These are phyloP conservation scores for Panaeolus papilionaceus DNA, from an alignment of 768 basidiomycete species.

Conservation along the genomic window DNA sequence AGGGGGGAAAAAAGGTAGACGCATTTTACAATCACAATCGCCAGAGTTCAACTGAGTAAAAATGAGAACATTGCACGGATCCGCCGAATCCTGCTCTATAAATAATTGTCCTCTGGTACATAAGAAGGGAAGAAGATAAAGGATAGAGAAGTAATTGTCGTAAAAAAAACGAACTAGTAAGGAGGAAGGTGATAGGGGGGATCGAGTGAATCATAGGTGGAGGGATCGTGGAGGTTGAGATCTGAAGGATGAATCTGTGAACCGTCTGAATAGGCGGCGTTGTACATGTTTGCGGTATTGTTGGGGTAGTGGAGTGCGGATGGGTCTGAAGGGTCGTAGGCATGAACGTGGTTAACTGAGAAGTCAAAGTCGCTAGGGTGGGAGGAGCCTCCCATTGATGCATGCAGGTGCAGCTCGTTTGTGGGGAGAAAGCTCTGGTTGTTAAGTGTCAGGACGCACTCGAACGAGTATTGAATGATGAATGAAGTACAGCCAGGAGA, in stretches of 20 bases:
- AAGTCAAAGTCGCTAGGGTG: neutral
- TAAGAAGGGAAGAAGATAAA: neutral
- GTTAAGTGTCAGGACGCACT: neutral
- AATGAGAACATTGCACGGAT: too few relatives aligned
- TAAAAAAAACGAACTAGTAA: neutral
- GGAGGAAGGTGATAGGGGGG: neutral
- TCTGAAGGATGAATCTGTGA: neutral
- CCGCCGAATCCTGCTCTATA: neutral
- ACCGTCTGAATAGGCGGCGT: neutral
- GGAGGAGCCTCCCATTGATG: neutral
- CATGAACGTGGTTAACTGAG: neutral
- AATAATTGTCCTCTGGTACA: constrained; percentile 1
- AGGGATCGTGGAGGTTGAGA: neutral
- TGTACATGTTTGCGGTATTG: neutral
- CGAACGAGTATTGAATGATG: neutral
- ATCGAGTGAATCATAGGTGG: neutral
- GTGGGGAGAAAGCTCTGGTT: neutral
- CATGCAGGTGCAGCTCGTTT: neutral
- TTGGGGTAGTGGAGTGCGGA: neutral
- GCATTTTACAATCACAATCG: neutral
- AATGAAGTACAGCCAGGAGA: neutral
- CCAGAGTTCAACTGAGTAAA: neutral
- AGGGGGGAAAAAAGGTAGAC: neutral
- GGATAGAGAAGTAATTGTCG: neutral
- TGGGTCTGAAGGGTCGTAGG: neutral